Evolutionary conservation across 805 yeast genomes (phyloP).

Genomic region (Sungouiella blattae): DNA sequence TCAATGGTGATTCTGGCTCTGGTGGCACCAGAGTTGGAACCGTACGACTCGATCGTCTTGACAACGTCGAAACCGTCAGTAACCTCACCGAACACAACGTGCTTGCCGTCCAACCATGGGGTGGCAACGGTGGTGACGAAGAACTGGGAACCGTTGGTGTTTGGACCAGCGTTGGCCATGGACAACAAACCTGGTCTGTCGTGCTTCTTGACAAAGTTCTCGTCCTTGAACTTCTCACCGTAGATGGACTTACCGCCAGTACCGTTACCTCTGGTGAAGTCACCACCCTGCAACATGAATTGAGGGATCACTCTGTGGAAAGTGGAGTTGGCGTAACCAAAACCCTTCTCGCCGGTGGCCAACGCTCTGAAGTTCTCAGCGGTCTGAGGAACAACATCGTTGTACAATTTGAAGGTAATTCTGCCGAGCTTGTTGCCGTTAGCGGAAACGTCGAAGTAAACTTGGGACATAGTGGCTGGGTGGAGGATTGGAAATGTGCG

Average conservation of each 20-base stretch:
- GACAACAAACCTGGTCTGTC: constrained; percentile 83
- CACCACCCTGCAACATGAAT: constrained; percentile 95
- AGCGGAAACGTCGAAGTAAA: constrained; percentile 79
- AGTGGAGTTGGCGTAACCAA: constrained; percentile 76
- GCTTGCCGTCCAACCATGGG: constrained; percentile 91
- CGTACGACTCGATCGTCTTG: constrained; percentile 75
- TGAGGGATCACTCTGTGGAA: constrained; percentile 98
- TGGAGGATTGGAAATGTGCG: not conserved
- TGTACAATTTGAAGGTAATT: constrained; percentile 81
- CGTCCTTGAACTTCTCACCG: constrained; percentile 86
- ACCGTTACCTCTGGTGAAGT: constrained; percentile 72
- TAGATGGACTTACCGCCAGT: constrained; percentile 90
- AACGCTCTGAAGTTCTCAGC: constrained; percentile 95
- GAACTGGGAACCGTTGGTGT: constrained; percentile 97
- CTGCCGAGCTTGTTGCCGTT: constrained; percentile 72
- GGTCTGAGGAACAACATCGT: constrained; percentile 92
- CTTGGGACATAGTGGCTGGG: constrained; percentile 53
- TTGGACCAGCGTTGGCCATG: constrained; percentile 98
- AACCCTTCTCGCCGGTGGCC: constrained; percentile 93
- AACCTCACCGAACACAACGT: constrained; percentile 94
- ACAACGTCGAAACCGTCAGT: constrained; percentile 80
- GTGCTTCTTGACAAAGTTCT: constrained; percentile 75
- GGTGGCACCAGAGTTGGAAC: constrained; percentile 67
- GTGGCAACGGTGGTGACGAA: constrained; percentile 88
- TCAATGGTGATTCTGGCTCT: constrained; percentile 60